A percentile compares a stretch with the other conserved stretches of the same genome.
These are phyloP conservation scores for Lachnellula willkommii DNA, from an alignment of 2,329 filamentous ascomycete genomes.

Conservation along the genomic window DNA sequence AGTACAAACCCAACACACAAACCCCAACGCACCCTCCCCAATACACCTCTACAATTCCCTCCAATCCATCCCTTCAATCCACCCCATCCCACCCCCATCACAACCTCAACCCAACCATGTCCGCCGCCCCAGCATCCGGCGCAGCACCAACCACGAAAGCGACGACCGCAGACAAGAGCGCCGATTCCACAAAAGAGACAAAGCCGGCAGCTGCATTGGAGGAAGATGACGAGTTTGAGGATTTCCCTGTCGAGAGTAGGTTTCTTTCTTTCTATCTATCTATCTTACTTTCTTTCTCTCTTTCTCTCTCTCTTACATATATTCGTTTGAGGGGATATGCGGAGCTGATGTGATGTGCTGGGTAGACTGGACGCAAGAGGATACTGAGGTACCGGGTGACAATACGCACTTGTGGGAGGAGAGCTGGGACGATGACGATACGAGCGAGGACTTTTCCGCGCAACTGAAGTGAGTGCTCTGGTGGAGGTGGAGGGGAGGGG, in stretches of 20 bases:
- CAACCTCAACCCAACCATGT: constrained; percentile 24
- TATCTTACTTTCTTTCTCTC: too few species aligned
- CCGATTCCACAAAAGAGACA: constrained; percentile 35
- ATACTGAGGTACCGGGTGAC: constrained; percentile 73
- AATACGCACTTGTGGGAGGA: constrained; percentile 95
- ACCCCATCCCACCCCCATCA: background rate
- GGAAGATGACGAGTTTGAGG: constrained; percentile 98
- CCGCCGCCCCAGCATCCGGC: constrained; percentile 29
- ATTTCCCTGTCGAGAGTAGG: constrained; percentile 93
- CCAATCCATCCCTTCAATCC: background rate
- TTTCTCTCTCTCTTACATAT: background rate
- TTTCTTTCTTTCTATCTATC: constrained; percentile 7
- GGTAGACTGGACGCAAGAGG: constrained; percentile 86
- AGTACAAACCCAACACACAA: background rate
- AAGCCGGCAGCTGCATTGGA: constrained; percentile 61
- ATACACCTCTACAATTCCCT: background rate
- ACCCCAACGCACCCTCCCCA: background rate
- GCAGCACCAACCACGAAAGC: constrained; percentile 22
- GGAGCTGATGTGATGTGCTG: constrained; percentile 13
- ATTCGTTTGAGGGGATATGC: background rate
- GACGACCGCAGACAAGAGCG: constrained; percentile 21
- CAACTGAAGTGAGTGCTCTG: constrained; percentile 74
- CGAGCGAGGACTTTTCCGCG: constrained; percentile 89
- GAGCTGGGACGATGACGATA: constrained; percentile 99
- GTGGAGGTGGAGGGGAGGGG: background rate